phyloP scores from a whole-genome alignment of 257 asterid species.

The Perilla frutescens region DNA sequence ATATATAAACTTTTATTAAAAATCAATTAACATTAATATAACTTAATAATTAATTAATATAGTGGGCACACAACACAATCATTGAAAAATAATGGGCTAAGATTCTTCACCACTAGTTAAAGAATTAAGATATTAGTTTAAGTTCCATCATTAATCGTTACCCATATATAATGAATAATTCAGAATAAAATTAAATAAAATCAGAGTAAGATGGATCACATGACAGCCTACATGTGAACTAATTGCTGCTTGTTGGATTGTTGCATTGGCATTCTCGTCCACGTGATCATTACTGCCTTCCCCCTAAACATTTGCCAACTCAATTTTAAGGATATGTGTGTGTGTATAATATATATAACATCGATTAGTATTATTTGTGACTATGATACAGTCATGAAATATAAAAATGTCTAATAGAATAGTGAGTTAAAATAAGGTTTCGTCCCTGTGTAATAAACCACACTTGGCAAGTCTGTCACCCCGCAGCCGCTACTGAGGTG shows the following conservation, averaged over 20 bases:
- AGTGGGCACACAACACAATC: slow-evolving; percentile 11
- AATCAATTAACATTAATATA: not conserved
- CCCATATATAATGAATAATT: not conserved
- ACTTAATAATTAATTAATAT: not conserved
- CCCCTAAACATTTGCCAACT: not conserved
- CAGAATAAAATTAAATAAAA: not conserved
- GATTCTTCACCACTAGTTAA: slow-evolving; percentile 12
- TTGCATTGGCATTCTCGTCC: slow-evolving; percentile 6
- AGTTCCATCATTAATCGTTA: not conserved
- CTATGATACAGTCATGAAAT: too few relatives aligned
- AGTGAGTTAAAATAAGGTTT: too few relatives aligned
- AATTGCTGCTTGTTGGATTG: slow-evolving; percentile 7
- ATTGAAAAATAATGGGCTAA: slow-evolving; percentile 12
- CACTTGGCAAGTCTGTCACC: too few relatives aligned
- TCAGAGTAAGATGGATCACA: slow-evolving; percentile 7
- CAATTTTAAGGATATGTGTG: not conserved
- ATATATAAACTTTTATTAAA: not conserved
- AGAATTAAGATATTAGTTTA: not conserved
- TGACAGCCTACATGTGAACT: slow-evolving; percentile 33
- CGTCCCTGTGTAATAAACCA: too few relatives aligned
- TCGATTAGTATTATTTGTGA: too few relatives aligned
- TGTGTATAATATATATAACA: too few relatives aligned
- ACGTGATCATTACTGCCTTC: slow-evolving; percentile 18
- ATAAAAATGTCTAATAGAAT: too few relatives aligned
- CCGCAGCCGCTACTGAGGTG: too few relatives aligned